Conservation (phyloP, 768 basidiomycete species). For the Cyclocybe cylindracea region DNA sequence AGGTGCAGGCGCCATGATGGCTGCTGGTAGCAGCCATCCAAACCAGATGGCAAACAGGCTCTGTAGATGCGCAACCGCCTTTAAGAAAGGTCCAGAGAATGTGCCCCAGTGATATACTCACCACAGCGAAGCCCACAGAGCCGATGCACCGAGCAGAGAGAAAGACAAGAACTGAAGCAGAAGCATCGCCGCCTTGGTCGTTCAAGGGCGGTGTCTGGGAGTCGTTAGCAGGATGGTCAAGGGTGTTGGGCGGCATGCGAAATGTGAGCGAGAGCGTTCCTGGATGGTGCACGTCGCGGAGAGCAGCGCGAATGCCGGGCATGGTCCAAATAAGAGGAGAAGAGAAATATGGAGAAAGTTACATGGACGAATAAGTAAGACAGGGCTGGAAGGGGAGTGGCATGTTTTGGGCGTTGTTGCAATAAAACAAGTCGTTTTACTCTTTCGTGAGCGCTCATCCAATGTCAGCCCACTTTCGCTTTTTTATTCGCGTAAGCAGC, state of each 20-base stretch:
- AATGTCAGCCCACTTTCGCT: slow-evolving; percentile 41
- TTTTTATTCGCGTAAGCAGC: slow-evolving; percentile 33
- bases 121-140: slow-evolving; percentile 40
- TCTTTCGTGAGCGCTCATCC: slow-evolving; percentile 3
- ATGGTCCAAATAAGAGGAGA: slow-evolving; percentile 11
- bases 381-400: slow-evolving; percentile 17
- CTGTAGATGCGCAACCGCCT: slow-evolving; percentile 22
- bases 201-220: slow-evolving; percentile 4
- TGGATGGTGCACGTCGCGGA: slow-evolving; percentile 11
- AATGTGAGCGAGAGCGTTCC: slow-evolving; percentile 8
- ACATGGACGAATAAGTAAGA: slow-evolving; percentile 14
- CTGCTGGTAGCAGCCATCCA: slow-evolving; percentile 37
- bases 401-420: slow-evolving; percentile 18
- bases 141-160: slow-evolving; percentile 34
- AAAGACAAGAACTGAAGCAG: slow-evolving; percentile 28
- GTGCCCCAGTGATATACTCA: slow-evolving; percentile 19
- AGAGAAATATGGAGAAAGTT: slow-evolving; percentile 7
- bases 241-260: slow-evolving; percentile 18
- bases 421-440: slow-evolving; percentile 7
- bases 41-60: slow-evolving; percentile 46
- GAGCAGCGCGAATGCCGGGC: slow-evolving; percentile 8
- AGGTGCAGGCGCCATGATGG: slow-evolving; percentile 4
- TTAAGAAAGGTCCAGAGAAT: not conserved
- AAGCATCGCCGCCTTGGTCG: slow-evolving; percentile 6
- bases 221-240: slow-evolving; percentile 10